Base-by-base conservation (phyloP, 305 asterid genomes). In the Lippia alba region DNA sequence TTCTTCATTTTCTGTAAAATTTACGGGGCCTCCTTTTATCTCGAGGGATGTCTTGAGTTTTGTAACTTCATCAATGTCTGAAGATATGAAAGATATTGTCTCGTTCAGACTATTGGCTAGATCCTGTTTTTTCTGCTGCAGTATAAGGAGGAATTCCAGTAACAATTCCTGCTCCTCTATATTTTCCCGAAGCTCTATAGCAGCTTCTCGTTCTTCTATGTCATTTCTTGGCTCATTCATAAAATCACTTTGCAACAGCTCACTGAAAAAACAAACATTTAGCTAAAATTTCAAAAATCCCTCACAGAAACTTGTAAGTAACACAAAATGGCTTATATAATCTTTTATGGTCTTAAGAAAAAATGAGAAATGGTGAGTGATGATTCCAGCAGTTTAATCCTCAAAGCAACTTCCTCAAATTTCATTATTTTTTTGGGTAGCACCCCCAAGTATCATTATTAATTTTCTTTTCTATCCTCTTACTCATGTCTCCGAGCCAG, bases 131-230 rank as follows among this genome's bases (percentile, higher is more conserved):
- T 84, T 80, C 76, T 83, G 96, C 63, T 90, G 96, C 60, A 87
- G 79, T 20, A 87, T 79, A 54, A 92, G 75, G 64, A 94, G 90
- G 67, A 94, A 94, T 73, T 94, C 98, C 64, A 94, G 89, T 71
- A 94, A 72, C 84, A 88, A 74, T 76, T 94, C 99, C 50, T 90
- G 94, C 82, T 92, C 98, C 48, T 94, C 98, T 73, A 94, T 87
- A 71, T 80, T 79, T 76, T 94, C 98, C 69, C 89, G 83, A 65
- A 94, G 90, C 66, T 87, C 91, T 75, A 87, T 85, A 9, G 96
- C 97, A 60, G 92, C 93, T 83, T 88, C 90, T 39, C 96, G 91
- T 58, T 92, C 97, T 78, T 92, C 92, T 69, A 94, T 74, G 51
- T 82, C 91, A 32, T 83, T 85, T 80, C 89, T 88, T 39, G 96